A percentile compares a stretch with the other conserved stretches of the same genome.
Conservation (phyloP, 345 rosid genomes). For the Gossypium anomalum region DNA sequence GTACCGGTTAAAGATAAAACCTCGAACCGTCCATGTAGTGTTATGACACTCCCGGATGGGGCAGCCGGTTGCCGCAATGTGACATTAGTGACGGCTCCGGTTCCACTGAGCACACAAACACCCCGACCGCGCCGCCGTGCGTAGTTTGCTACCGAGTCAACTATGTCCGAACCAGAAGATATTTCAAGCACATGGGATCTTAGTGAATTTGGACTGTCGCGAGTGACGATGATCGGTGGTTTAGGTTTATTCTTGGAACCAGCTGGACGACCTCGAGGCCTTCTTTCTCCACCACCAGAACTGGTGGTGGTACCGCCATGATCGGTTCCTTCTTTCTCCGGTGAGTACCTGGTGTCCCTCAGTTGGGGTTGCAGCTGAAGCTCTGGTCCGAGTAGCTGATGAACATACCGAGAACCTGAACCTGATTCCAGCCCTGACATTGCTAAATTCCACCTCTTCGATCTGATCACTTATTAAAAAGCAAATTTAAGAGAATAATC, state of each 20-base stretch:
- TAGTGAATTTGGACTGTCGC: conserved; percentile 64
- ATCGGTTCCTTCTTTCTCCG: conserved; percentile 35
- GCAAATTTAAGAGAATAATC: conserved; percentile 12
- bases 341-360: conserved; percentile 18
- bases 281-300: conserved; percentile 32
- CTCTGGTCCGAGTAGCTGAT: conserved; percentile 47
- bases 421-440: conserved; percentile 39
- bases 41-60: conserved; percentile 51
- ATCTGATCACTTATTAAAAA: conserved; percentile 13
- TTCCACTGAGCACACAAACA: conserved; percentile 54
- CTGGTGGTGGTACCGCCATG: conserved; percentile 34
- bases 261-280: conserved; percentile 68
- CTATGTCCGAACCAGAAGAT: conserved; percentile 53
- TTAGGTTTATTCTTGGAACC: conserved; percentile 74
- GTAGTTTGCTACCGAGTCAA: conserved; percentile 46
- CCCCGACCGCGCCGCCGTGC: conserved; percentile 65
- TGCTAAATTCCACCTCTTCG: conserved; percentile 8
- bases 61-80: conserved; percentile 57
- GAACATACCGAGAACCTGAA: conserved; percentile 32
- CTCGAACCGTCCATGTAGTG: conserved; percentile 72
- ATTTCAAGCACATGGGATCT: conserved; percentile 64
- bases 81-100: conserved; percentile 61
- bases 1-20: conserved; percentile 63
- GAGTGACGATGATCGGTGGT: conserved; percentile 59
- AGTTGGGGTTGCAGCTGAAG: conserved; percentile 32